Percentiles rank a stretch among this genome's conserved stretches.
These are phyloP conservation scores for Chaetomium globosum DNA, from an alignment of 2,329 filamentous ascomycete genomes.

Conservation along the genomic window DNA sequence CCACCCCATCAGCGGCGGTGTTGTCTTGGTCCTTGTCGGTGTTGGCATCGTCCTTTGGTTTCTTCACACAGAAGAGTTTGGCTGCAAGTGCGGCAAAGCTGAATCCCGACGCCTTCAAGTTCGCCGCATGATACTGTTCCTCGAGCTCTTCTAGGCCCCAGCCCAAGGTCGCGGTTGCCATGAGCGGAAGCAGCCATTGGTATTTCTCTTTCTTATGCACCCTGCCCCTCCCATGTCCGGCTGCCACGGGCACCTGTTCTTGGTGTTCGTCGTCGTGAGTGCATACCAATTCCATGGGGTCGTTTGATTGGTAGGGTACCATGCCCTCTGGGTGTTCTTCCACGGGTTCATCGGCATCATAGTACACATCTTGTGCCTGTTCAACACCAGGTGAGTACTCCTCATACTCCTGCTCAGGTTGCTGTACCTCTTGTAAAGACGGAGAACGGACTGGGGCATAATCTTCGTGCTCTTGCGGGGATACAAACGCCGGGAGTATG, in stretches of 20 bases:
- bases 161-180: conserved; percentile 27
- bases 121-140: conserved; percentile 21
- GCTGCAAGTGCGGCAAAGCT: conserved; percentile 13
- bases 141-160: conserved; percentile 25
- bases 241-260: background rate
- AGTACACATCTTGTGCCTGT: conserved; percentile 13
- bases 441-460: background rate
- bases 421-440: background rate
- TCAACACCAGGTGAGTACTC: background rate
- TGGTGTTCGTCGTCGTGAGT: background rate
- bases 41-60: background rate
- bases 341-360: background rate
- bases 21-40: background rate
- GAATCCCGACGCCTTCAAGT: conserved; percentile 9
- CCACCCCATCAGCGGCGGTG: background rate
- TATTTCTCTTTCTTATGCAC: conserved; percentile 21
- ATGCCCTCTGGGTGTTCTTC: background rate
- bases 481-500: conserved; percentile 9
- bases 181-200: conserved; percentile 28
- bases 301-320: conserved; percentile 19
- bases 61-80: conserved; percentile 21
- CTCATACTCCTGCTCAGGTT: background rate
- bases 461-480: background rate
- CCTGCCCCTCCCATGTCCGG: background rate
- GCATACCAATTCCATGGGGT: conserved; percentile 22